A percentile compares a stretch with the other conserved stretches of the same genome.
Evolutionary conservation across 2,329 filamentous ascomycete genomes (phyloP).

Genomic region (Byssochlamys sp.): DNA sequence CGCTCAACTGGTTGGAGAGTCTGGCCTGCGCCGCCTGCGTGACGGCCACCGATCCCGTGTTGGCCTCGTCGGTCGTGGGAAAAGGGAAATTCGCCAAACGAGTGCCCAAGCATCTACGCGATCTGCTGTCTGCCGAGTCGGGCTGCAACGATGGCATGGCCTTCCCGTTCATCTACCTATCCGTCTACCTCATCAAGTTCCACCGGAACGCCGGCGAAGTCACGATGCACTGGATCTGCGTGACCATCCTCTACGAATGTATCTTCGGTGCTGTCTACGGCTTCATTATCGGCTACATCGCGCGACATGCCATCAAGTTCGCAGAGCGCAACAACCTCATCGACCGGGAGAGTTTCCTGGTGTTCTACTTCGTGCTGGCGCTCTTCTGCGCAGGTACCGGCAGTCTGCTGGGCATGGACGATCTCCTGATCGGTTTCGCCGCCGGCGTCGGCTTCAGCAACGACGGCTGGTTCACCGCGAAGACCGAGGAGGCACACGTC

Average conservation of each 20-base stretch:
- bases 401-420: slow-evolving; percentile 81
- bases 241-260: slow-evolving; percentile 89
- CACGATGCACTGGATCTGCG: slow-evolving; percentile 76
- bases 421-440: slow-evolving; percentile 86
- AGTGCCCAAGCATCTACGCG: slow-evolving; percentile 92
- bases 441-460: slow-evolving; percentile 98
- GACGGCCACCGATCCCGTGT: slow-evolving; percentile 89
- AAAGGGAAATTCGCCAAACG: slow-evolving; percentile 98
- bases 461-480: slow-evolving; percentile 96
- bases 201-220: slow-evolving; percentile 59
- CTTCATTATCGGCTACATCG: slow-evolving; percentile 77
- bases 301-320: slow-evolving; percentile 77
- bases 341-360: slow-evolving; percentile 91
- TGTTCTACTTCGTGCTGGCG: slow-evolving; percentile 95
- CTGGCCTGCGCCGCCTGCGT: slow-evolving; percentile 83
- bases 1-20: slow-evolving; percentile 79
- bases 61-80: slow-evolving; percentile 94
- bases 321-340: slow-evolving; percentile 79
- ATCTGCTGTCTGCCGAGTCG: slow-evolving; percentile 88
- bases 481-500: slow-evolving; percentile 95
- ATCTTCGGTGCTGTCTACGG: slow-evolving; percentile 84
- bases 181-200: slow-evolving; percentile 80
- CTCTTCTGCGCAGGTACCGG: slow-evolving; percentile 92
- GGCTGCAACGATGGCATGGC: slow-evolving; percentile 99
- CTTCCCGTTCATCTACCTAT: slow-evolving; percentile 92